Conservation (phyloP, 768 basidiomycete genomes). For the Podaxis sp. region DNA sequence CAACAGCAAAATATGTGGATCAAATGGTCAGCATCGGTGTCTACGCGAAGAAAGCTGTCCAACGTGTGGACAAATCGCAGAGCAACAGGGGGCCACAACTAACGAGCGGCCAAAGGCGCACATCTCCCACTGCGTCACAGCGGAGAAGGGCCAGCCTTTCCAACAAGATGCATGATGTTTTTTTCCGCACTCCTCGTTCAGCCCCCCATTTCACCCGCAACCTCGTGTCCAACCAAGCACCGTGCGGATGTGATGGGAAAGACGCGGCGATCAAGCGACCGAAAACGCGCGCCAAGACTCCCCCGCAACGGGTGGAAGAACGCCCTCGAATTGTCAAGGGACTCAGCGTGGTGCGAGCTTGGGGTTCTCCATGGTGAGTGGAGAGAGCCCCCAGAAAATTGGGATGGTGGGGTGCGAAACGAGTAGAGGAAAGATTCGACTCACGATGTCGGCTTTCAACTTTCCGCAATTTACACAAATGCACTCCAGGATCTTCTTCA, state of each 20-base stretch:
- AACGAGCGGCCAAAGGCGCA: constrained; percentile 54
- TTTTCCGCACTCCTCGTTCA: constrained; percentile 92
- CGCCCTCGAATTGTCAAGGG: constrained; percentile 77
- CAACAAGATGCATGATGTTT: constrained; percentile 43
- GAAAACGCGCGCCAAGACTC: constrained; percentile 74
- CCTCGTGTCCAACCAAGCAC: constrained; percentile 82
- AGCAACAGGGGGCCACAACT: constrained; percentile 57
- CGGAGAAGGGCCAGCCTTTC: constrained; percentile 49
- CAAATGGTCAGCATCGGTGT: constrained; percentile 65
- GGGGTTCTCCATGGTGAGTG: constrained; percentile 89
- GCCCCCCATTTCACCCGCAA: constrained; percentile 97
- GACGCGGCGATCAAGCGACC: constrained; percentile 93
- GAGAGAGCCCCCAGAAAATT: constrained; percentile 99
- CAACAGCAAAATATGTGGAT: constrained; percentile 50
- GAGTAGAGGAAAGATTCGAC: constrained; percentile 84
- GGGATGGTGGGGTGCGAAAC: constrained; percentile 94
- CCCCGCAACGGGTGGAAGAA: constrained; percentile 78
- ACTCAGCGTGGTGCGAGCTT: constrained; percentile 82
- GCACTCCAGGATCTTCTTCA: constrained; percentile 99
- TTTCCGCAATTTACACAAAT: constrained; percentile 99
- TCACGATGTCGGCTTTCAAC: constrained; percentile 96
- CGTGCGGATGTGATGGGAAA: constrained; percentile 63
- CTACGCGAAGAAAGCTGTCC: constrained; percentile 28
- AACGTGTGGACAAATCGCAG: constrained; percentile 26
- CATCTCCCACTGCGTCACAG: constrained; percentile 72